Conservation (phyloP, 306 rosid genomes). For the Dalbergia cochinchinensis region DNA sequence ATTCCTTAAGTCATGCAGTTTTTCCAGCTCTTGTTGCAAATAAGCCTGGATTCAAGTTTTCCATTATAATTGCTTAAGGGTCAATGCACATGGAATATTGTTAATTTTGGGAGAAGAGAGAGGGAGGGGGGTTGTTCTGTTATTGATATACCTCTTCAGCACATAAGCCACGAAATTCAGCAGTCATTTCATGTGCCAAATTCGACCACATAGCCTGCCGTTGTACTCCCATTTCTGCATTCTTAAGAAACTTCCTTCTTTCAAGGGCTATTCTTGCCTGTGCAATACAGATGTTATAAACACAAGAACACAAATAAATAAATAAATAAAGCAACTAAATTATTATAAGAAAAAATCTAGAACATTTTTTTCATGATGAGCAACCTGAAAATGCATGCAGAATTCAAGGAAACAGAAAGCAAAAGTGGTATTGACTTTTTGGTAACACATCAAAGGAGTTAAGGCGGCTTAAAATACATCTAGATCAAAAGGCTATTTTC, state of each 20-base stretch:
- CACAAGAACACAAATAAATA: slow-evolving; percentile 25
- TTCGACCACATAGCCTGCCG: slow-evolving; percentile 97
- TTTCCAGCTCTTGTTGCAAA: slow-evolving; percentile 99
- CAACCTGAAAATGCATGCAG: slow-evolving; percentile 22
- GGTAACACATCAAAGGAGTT: slow-evolving; percentile 7
- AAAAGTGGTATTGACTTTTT: background rate
- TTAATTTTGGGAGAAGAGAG: slow-evolving; percentile 16
- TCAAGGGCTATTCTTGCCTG: slow-evolving; percentile 99
- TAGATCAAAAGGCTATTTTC: background rate
- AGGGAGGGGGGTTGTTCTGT: background rate
- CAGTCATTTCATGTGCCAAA: slow-evolving; percentile 99
- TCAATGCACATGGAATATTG: slow-evolving; percentile 22
- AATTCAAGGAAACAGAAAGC: slow-evolving; percentile 19
- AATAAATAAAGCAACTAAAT: slow-evolving; percentile 1
- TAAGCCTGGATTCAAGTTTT: slow-evolving; percentile 77
- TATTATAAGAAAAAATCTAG: background rate
- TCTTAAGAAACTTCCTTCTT: slow-evolving; percentile 90
- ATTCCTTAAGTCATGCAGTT: slow-evolving; percentile 91
- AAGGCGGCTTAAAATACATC: slow-evolving; percentile 12
- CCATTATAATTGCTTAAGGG: slow-evolving; percentile 35
- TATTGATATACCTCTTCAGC: slow-evolving; percentile 89
- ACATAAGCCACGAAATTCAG: slow-evolving; percentile 97
- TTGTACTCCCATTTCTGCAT: slow-evolving; percentile 95
- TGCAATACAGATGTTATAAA: slow-evolving; percentile 46
- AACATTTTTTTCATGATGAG: slow-evolving; percentile 5